A percentile compares a stretch with the other conserved stretches of the same genome.
These are phyloP conservation scores for Trichosporon sp. DNA, from an alignment of 1,284 basidiomycete genomes.

Conservation along the genomic window DNA sequence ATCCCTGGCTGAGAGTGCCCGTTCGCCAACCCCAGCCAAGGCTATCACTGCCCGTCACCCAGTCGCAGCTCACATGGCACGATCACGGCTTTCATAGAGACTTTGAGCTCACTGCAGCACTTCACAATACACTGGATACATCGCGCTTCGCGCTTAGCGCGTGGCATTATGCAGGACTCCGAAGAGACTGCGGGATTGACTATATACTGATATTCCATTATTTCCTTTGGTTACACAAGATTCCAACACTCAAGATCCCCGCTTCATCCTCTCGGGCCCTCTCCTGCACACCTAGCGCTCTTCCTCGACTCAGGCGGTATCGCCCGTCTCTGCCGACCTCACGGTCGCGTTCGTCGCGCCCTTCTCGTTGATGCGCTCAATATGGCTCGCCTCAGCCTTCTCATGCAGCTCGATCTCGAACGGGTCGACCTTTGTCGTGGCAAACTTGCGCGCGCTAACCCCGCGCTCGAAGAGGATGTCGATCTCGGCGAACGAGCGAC, in stretches of 20 bases:
- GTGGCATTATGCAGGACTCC: background rate
- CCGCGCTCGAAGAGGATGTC: conserved; percentile 46
- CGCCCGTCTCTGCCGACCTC: background rate
- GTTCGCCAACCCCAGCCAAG: too few species aligned
- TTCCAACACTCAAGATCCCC: too few species aligned
- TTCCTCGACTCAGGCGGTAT: too few species aligned
- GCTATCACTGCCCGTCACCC: too few species aligned
- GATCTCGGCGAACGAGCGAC: conserved; percentile 48
- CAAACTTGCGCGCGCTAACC: conserved; percentile 26
- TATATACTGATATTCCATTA: background rate
- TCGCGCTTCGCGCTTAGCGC: too few species aligned
- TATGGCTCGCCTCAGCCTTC: conserved; percentile 13
- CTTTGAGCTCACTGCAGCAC: too few species aligned
- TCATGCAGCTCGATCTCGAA: conserved; percentile 23
- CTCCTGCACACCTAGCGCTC: too few species aligned
- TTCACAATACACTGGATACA: background rate
- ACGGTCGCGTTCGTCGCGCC: background rate
- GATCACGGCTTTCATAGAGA: too few species aligned
- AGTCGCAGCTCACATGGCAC: too few species aligned
- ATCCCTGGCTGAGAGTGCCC: too few species aligned
- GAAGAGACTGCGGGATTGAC: background rate
- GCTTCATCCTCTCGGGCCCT: too few species aligned
- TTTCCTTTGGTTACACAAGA: too few species aligned
- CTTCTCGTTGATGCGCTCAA: conserved; percentile 4
- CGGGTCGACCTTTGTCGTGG: conserved; percentile 19